Percentiles rank a stretch among this genome's conserved stretches.
These are phyloP conservation scores for Taxillus chinensis DNA, from an alignment of 164 flowering plant species.

Conservation along the genomic window DNA sequence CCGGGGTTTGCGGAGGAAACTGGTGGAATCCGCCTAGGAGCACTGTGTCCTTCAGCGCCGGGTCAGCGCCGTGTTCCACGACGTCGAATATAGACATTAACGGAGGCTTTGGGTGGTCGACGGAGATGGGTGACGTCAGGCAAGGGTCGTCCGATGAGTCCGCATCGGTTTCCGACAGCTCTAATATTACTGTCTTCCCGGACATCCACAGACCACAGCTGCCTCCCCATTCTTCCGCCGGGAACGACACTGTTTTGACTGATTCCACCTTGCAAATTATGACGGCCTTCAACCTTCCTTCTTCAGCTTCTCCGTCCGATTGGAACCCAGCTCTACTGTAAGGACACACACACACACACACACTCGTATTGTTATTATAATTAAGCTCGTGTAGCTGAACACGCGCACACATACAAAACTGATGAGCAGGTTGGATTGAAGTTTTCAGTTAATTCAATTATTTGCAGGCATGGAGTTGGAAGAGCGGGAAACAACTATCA, in stretches of 20 bases:
- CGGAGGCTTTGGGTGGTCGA: slow-evolving; percentile 35
- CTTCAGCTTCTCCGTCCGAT: slow-evolving; percentile 24
- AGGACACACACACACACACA: slow-evolving; percentile 11
- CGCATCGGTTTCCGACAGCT: slow-evolving; percentile 17
- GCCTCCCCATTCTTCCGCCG: slow-evolving; percentile 22
- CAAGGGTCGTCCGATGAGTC: slow-evolving; percentile 29
- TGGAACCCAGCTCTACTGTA: slow-evolving; percentile 57
- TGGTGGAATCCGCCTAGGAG: slow-evolving; percentile 52
- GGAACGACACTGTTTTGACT: slow-evolving; percentile 28
- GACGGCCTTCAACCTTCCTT: slow-evolving; percentile 38
- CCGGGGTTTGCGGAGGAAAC: slow-evolving; percentile 36
- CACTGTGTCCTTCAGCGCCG: slow-evolving; percentile 7
- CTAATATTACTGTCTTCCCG: slow-evolving; percentile 18
- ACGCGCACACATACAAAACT: too few relatives aligned
- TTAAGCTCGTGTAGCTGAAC: too few relatives aligned
- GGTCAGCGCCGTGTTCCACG: slow-evolving; percentile 39
- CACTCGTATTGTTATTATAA: too few relatives aligned
- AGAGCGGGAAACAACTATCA: slow-evolving; percentile 27
- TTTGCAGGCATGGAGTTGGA: slow-evolving; percentile 14
- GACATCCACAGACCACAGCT: slow-evolving; percentile 24
- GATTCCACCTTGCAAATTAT: slow-evolving; percentile 46
- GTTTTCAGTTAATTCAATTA: not conserved
- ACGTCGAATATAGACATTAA: slow-evolving; percentile 31
- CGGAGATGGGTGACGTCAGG: slow-evolving; percentile 25
- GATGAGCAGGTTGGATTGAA: too few relatives aligned